Percentiles rank a stretch among this genome's conserved stretches.
These are phyloP conservation scores for Coffea canephora DNA, from an alignment of 257 asterid genomes.

Conservation along the genomic window DNA sequence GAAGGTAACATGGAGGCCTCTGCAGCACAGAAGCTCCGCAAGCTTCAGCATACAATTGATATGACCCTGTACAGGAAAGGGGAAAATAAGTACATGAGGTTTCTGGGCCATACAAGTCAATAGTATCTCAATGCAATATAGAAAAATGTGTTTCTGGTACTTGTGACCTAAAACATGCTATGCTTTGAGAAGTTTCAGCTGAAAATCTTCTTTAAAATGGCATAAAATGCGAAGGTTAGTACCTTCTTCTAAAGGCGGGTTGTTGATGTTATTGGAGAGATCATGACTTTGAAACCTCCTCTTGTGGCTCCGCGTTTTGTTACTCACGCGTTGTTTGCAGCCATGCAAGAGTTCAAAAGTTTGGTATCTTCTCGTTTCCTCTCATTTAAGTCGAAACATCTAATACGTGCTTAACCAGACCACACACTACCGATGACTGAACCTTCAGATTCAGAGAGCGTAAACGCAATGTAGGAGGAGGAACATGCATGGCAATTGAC, in stretches of 20 bases:
- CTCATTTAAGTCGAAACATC: not conserved
- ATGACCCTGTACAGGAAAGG: conserved; percentile 34
- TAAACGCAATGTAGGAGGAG: not conserved
- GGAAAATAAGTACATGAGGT: conserved; percentile 28
- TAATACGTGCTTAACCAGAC: not conserved
- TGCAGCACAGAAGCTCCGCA: conserved; percentile 30
- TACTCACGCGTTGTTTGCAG: not conserved
- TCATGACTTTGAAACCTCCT: conserved; percentile 11
- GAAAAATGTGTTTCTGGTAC: not conserved
- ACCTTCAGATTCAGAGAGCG: not conserved
- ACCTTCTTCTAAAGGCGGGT: conserved; percentile 2
- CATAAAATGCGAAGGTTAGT: not conserved
- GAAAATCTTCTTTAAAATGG: not conserved
- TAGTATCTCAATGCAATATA: not conserved
- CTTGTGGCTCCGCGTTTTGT: not conserved
- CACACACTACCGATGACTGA: not conserved
- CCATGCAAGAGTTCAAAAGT: not conserved
- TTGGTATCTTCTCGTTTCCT: not conserved
- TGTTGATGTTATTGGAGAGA: conserved; percentile 2
- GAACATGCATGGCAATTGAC: not conserved
- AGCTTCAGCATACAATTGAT: conserved; percentile 34
- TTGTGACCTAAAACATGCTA: not conserved
- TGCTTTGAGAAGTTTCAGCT: not conserved
- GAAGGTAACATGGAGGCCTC: conserved; percentile 25
- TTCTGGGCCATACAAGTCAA: not conserved